Conservation (phyloP, 257 asterid genomes). For the Solanum chaucha region DNA sequence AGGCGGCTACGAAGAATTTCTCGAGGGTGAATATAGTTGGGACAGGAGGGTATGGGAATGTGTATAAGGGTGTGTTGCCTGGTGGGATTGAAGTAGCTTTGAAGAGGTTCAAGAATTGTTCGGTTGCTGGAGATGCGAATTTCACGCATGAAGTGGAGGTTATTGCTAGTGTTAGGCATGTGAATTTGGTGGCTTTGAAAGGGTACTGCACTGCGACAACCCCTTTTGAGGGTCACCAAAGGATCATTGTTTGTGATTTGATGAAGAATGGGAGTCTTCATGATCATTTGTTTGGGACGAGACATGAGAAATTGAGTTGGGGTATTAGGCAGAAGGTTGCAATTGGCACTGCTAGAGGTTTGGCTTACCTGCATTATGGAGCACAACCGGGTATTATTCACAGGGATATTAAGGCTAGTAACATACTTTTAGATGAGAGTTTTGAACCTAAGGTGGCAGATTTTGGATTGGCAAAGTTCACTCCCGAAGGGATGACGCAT, state of each 20-base stretch:
- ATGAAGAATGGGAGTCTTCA: slow-evolving; percentile 80
- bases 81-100: slow-evolving; percentile 77
- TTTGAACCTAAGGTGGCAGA: slow-evolving; percentile 85
- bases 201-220: slow-evolving; percentile 87
- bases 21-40: slow-evolving; percentile 50
- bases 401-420: slow-evolving; percentile 79
- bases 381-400: slow-evolving; percentile 71
- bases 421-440: slow-evolving; percentile 67
- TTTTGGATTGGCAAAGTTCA: slow-evolving; percentile 83
- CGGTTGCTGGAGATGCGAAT: slow-evolving; percentile 58
- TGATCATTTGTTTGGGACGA: slow-evolving; percentile 58
- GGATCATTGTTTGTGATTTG: slow-evolving; percentile 80
- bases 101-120: slow-evolving; percentile 85
- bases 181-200: slow-evolving; percentile 61
- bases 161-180: slow-evolving; percentile 80
- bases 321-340: slow-evolving; percentile 70
- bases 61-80: slow-evolving; percentile 55
- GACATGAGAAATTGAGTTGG: slow-evolving; percentile 52
- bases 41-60: slow-evolving; percentile 88
- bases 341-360: slow-evolving; percentile 71
- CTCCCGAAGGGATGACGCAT: slow-evolving; percentile 75
- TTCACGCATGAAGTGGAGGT: slow-evolving; percentile 78
- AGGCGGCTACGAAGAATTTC: slow-evolving; percentile 47
- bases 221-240: slow-evolving; percentile 67
- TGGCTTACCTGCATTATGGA: slow-evolving; percentile 77